These are phyloP conservation scores for Beauveria scarabaeidicola DNA, from an alignment of 2,329 filamentous ascomycete species.

Conservation along the genomic window DNA sequence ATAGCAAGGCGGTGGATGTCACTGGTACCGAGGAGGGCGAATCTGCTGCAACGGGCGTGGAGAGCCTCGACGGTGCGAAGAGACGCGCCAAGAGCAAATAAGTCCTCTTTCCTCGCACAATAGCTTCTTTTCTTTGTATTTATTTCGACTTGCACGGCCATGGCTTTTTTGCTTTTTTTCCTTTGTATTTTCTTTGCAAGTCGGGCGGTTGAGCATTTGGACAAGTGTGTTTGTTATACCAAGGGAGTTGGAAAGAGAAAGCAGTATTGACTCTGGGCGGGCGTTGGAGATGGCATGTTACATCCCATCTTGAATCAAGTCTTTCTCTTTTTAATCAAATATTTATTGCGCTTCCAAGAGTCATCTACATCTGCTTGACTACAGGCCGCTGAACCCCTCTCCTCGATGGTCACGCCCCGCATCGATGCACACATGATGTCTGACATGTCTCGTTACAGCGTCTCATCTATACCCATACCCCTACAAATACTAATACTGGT, in stretches of 20 bases:
- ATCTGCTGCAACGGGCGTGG: background rate
- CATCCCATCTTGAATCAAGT: no score
- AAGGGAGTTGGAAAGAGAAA: no score
- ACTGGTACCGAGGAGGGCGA: background rate
- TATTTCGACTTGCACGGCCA: background rate
- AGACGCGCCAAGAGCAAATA: conserved; percentile 19
- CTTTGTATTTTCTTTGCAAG: background rate
- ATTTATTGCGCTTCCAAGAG: no score
- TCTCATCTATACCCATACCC: conserved; percentile 6
- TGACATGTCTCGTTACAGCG: background rate
- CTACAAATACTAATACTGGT: background rate
- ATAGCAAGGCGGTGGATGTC: conserved; percentile 12
- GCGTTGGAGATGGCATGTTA: no score
- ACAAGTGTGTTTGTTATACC: background rate
- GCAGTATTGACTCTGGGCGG: no score
- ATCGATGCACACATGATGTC: background rate
- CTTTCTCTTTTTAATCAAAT: no score
- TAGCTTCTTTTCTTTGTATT: background rate
- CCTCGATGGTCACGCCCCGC: background rate
- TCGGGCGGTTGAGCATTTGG: background rate
- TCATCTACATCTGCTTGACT: no score
- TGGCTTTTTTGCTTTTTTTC: background rate
- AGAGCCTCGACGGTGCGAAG: conserved; percentile 19
- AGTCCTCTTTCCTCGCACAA: background rate
- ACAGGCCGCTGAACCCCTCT: no score